These are phyloP conservation scores for Trypanosoma brucei DNA, from an alignment of 208 protist genomes.

Conservation along the genomic window DNA sequence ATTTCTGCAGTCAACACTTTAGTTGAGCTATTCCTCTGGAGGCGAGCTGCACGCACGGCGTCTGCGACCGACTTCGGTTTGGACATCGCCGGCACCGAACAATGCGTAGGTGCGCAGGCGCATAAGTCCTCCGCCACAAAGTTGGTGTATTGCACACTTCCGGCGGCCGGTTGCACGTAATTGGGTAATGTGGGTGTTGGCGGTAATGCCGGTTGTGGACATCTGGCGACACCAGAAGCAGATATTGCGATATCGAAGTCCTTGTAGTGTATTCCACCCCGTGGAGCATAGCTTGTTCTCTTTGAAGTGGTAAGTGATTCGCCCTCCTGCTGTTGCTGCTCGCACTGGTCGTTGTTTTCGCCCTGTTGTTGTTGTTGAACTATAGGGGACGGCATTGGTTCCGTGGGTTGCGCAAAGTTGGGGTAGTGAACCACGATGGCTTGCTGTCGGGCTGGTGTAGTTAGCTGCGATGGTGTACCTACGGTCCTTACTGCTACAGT, in stretches of 20 bases:
- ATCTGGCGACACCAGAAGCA: background rate
- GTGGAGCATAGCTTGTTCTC: conserved; percentile 6
- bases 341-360: too few relatives aligned
- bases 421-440: conserved; percentile 5
- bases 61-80: conserved; percentile 28
- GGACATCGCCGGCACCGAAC: background rate
- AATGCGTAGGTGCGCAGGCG: background rate
- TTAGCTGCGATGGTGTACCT: background rate
- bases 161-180: conserved; percentile 3
- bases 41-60: conserved; percentile 32
- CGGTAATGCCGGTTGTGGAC: background rate
- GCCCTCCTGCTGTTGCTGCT: too few relatives aligned
- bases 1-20: background rate
- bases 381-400: background rate
- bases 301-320: background rate
- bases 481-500: background rate
- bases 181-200: background rate
- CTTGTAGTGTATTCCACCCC: conserved; percentile 11
- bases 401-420: conserved; percentile 7
- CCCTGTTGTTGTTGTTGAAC: background rate
- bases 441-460: background rate
- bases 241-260: conserved; percentile 15
- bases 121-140: conserved; percentile 13
- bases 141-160: conserved; percentile 30
- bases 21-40: conserved; percentile 8